Percentiles rank a stretch among this genome's conserved stretches.
Evolutionary conservation across 2,329 filamentous ascomycete genomes (phyloP).

Genomic region (Scytalidium lignicola): DNA sequence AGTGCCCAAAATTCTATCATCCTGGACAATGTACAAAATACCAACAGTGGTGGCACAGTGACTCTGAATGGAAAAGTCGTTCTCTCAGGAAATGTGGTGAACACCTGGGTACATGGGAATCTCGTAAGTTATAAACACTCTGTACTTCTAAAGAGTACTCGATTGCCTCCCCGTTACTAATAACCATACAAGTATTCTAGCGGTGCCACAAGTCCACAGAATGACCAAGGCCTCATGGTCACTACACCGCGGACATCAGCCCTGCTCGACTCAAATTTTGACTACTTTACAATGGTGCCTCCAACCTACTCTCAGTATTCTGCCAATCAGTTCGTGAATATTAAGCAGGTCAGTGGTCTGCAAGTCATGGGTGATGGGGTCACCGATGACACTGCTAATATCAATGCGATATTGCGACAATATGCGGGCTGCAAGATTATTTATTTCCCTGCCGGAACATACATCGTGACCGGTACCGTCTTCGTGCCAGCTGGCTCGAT

Average conservation of each 20-base stretch:
- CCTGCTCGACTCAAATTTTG: conserved; percentile 16
- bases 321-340: conserved; percentile 36
- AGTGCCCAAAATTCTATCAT: conserved; percentile 1
- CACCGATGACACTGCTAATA: conserved; percentile 2
- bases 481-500: conserved; percentile 40
- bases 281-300: conserved; percentile 34
- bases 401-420: not conserved
- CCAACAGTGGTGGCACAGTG: conserved; percentile 2
- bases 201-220: not conserved
- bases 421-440: conserved; percentile 31
- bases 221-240: not conserved
- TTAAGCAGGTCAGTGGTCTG: conserved; percentile 35
- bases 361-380: conserved; percentile 2
- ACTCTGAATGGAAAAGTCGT: not conserved
- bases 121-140: not conserved
- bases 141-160: no score
- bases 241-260: not conserved
- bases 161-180: no score
- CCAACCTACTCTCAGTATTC: conserved; percentile 39
- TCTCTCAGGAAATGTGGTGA: not conserved
- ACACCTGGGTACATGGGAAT: conserved; percentile 1
- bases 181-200: not conserved
- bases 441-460: conserved; percentile 37
- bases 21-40: conserved; percentile 2
- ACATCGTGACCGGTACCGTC: conserved; percentile 40